Base-by-base conservation (phyloP, 2,329 filamentous ascomycete genomes). In the Cadophora malorum region DNA sequence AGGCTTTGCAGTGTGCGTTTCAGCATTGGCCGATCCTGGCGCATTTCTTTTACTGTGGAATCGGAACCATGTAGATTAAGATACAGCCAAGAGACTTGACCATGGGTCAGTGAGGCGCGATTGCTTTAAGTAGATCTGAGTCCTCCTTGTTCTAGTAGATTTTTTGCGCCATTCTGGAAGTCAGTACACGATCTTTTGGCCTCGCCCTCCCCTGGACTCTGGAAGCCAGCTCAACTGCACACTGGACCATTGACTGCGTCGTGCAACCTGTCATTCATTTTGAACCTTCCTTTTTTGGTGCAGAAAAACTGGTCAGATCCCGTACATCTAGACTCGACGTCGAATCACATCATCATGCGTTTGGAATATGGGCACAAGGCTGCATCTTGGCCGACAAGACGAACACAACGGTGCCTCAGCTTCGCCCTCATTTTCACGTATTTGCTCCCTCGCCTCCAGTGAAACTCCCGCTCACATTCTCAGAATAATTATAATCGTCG, bases 371-470 rank as follows among this genome's bases (percentile, higher is more conserved):
- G 47, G 49, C 70, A 64, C 56, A 69, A 69, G 61, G 45, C 63
- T 21, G 35, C 56, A 33, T 28, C 56, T 49, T 72, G 69, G 71
- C 49, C 67, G 10, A 69, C 65, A 3, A 63, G 65, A 25, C 64
- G 70, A 21, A 66, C 64, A 14, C 69, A 72, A 63, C 66, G 72
- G 14, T 74, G 72, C 41, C 47, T 72, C 4, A 63, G 65, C 47
- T 65, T 72, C 35, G 66, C 70, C n/a, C 25, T 74, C n/a, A 59
- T 72, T 21, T 70, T 74, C 64, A 63, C 64, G 72, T 74, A 55
- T 60, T 68, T 67, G 4, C 41, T n/a, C n/a, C 12, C 16, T 41
- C 21, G 10, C 21, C 16, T 21, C 41, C 16, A 23, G 21, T 35
- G 1, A 19, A 49, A 28, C 10, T 16, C 23, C 41, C 52, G 41